Base-by-base conservation (phyloP, 768 basidiomycete genomes). In the Calocybe indica region DNA sequence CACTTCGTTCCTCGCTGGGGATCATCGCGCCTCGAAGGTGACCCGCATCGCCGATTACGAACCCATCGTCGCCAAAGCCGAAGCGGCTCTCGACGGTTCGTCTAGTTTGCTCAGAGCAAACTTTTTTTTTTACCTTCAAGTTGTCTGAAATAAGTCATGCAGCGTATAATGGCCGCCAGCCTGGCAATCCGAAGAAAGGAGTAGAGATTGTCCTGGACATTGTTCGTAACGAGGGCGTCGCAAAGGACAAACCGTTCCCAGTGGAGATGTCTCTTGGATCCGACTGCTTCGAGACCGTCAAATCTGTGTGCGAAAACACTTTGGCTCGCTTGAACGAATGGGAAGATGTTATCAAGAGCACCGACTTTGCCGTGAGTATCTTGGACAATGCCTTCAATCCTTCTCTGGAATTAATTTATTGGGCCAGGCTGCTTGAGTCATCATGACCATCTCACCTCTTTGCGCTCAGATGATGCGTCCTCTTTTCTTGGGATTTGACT, bases 191-290 rank as follows among this genome's bases (percentile, higher is more conserved):
- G 9, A 41, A 32, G 22, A 63, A 62, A 51, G 63, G 58, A 1
- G 58, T 59, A 15, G 47, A 54, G 9, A 49, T 55, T 7, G 46
- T 66, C 12, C 54, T 60, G 1, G 64, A 66, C 45, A 54, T 62
- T 5, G 53, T 76, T 12, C 60, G 67, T 28, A 70, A 72, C 10
- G 73, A 75, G 51, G 73, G 74, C 15, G 51, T 55, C 30, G 71
- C 73, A 0, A 47, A 46, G 7, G 73, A 68, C 1, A 68, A 59
- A 52, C 52, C 58, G 30, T 68, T 69, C 62, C 73, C 74, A 1
- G 51, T 63, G 32, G 68, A 63, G 38, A 63, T 76, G 37, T 36
- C 46, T 6, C 36, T 59, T 5, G 58, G 58, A 1, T 36, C 10
- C 8, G 55, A 59, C 35, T 53, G 47, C 42, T 53, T 46, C 12